These are phyloP conservation scores for Arthromyces matolae DNA, from an alignment of 768 basidiomycete species.

Conservation along the genomic window DNA sequence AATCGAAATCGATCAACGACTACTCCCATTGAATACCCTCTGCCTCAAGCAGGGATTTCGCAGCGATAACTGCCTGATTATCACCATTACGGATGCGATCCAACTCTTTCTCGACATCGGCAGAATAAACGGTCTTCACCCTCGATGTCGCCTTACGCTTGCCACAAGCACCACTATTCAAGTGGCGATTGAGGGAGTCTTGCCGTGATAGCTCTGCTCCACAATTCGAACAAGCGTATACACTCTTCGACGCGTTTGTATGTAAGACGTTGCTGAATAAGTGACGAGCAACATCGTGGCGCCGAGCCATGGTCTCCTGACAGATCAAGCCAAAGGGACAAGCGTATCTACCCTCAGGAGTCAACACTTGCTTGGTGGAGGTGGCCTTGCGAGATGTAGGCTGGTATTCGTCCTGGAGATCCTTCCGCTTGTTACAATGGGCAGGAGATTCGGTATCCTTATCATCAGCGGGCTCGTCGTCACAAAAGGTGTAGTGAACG, in stretches of 20 bases:
- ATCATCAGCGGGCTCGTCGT: no score
- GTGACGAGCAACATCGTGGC: constrained; percentile 1
- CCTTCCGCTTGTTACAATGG: no score
- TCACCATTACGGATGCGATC: neutral
- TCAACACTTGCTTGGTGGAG: neutral
- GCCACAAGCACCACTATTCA: neutral
- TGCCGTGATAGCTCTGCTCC: neutral
- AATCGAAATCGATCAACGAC: no score
- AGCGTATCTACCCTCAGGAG: neutral
- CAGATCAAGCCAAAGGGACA: neutral
- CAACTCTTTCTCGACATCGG: neutral
- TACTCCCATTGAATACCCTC: neutral
- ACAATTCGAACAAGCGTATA: neutral
- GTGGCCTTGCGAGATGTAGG: no score
- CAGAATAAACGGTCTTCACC: neutral
- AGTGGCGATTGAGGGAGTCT: neutral
- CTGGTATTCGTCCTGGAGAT: no score
- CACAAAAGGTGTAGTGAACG: no score
- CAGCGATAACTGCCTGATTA: neutral
- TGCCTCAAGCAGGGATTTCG: neutral
- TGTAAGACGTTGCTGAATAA: neutral
- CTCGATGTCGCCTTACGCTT: neutral
- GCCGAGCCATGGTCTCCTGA: neutral
- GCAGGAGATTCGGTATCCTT: no score
- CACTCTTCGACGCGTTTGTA: neutral